phyloP scores from a whole-genome alignment of 148 eudicot genomes.

The Cornus controversa region DNA sequence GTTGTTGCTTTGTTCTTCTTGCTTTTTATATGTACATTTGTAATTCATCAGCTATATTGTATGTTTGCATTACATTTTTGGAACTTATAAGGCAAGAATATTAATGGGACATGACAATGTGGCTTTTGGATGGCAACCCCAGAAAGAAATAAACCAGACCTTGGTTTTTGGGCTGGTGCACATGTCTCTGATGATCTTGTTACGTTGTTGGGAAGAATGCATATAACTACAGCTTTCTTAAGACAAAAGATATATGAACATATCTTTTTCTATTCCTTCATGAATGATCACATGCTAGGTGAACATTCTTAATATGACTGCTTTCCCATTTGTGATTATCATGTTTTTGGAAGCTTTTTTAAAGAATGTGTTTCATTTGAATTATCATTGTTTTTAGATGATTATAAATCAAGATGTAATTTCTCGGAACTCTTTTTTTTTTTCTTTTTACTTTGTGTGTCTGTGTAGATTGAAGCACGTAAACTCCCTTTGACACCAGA shows the following conservation, averaged over 20 bases:
- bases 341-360: background rate
- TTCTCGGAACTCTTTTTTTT: background rate
- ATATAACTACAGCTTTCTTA: too few species aligned
- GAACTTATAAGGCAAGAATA: background rate
- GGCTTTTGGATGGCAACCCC: background rate
- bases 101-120: background rate
- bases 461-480: slow-evolving; percentile 79
- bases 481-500: slow-evolving; percentile 81
- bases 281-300: too few species aligned
- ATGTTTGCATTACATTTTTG: background rate
- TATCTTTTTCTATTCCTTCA: too few species aligned
- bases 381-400: background rate
- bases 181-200: background rate
- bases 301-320: too few species aligned
- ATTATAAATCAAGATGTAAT: background rate
- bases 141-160: background rate
- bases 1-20: too few species aligned
- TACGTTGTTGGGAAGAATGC: too few species aligned
- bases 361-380: background rate
- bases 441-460: slow-evolving; percentile 3
- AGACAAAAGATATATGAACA: background rate
- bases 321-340: background rate
- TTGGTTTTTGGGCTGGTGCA: background rate
- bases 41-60: background rate
- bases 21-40: background rate